A percentile compares a stretch with the other conserved stretches of the same genome.
Evolutionary conservation across 2,329 filamentous ascomycete species (phyloP).

Genomic region (Exophiala xenobiotica): DNA sequence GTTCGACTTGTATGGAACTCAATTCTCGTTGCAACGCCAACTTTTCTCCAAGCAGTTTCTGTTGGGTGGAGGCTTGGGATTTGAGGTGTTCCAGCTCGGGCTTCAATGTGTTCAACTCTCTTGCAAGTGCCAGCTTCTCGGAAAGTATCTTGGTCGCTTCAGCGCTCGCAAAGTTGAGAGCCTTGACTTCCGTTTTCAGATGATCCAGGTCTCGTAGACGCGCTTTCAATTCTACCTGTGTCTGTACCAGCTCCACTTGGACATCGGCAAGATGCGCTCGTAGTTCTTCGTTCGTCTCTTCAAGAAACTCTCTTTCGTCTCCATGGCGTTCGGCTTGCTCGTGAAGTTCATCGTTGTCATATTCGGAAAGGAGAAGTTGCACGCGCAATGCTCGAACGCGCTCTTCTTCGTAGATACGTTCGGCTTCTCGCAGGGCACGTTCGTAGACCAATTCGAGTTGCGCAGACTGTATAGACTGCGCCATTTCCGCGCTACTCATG

Average conservation of each 20-base stretch:
- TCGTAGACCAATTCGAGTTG: slow-evolving; percentile 70
- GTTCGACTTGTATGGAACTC: slow-evolving; percentile 72
- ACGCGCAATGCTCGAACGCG: slow-evolving; percentile 68
- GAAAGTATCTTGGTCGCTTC: slow-evolving; percentile 69
- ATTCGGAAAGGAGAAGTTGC: slow-evolving; percentile 67
- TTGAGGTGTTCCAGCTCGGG: slow-evolving; percentile 63
- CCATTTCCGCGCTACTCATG: slow-evolving; percentile 21
- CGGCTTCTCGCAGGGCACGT: slow-evolving; percentile 61
- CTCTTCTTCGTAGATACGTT: slow-evolving; percentile 72
- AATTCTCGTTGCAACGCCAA: slow-evolving; percentile 75
- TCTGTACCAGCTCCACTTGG: slow-evolving; percentile 50
- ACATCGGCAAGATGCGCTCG: slow-evolving; percentile 38
- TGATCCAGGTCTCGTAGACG: slow-evolving; percentile 57
- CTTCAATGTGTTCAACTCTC: slow-evolving; percentile 59
- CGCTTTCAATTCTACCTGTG: slow-evolving; percentile 52
- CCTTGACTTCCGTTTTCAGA: slow-evolving; percentile 65
- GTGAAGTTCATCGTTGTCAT: slow-evolving; percentile 69
- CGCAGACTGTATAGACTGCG: slow-evolving; percentile 47
- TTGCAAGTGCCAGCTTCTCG: slow-evolving; percentile 62
- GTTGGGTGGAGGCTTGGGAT: slow-evolving; percentile 59
- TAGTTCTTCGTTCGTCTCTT: slow-evolving; percentile 51
- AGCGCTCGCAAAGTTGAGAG: slow-evolving; percentile 64
- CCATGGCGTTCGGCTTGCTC: slow-evolving; percentile 62
- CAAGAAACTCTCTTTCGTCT: slow-evolving; percentile 50
- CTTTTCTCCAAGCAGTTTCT: slow-evolving; percentile 73